These are phyloP conservation scores for Backusella macrospora DNA, from an alignment of 192 early-diverging fungal species.

Conservation along the genomic window DNA sequence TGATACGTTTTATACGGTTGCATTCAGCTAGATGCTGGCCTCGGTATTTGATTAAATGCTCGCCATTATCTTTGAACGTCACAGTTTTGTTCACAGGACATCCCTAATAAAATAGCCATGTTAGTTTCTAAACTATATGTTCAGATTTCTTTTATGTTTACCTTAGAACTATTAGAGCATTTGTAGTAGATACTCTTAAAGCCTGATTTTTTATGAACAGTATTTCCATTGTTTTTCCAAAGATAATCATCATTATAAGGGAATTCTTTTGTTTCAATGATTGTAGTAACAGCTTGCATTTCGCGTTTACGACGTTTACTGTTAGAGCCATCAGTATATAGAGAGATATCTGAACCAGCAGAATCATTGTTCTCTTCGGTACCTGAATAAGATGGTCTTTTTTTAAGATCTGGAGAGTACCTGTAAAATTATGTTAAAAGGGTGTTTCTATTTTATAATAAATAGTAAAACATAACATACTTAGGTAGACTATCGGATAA, in stretches of 20 bases:
- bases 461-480: neutral
- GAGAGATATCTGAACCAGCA: neutral
- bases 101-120: constrained; percentile 17
- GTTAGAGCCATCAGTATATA: neutral
- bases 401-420: neutral
- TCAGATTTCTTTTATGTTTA: constrained; percentile 31
- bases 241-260: constrained; percentile 44
- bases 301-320: constrained; percentile 57
- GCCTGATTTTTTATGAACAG: constrained; percentile 46
- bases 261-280: constrained; percentile 51
- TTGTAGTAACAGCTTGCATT: constrained; percentile 63
- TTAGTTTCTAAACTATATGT: neutral
- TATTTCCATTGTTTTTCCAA: constrained; percentile 49
- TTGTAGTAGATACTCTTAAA: constrained; percentile 48
- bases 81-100: constrained; percentile 61
- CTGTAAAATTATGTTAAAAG: neutral
- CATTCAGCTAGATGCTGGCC: constrained; percentile 57
- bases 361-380: neutral
- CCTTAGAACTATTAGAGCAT: constrained; percentile 44
- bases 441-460: neutral
- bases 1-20: constrained; percentile 51
- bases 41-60: constrained; percentile 57
- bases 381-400: neutral
- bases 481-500: neutral
- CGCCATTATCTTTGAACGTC: constrained; percentile 54